phyloP scores from a whole-genome alignment of 805 yeast genomes.

The Pichia ethanolica region DNA sequence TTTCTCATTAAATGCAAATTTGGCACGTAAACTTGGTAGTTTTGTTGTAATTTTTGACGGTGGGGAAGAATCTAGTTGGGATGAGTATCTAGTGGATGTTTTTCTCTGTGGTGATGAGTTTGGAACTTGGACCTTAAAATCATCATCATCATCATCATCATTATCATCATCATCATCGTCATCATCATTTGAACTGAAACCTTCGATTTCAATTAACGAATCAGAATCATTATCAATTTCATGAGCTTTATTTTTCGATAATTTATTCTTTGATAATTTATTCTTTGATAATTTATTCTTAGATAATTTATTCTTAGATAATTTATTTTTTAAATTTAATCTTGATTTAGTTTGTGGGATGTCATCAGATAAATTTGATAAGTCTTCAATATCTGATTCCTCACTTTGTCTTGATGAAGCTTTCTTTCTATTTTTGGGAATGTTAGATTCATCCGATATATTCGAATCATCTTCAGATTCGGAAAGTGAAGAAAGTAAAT shows the following conservation, averaged over 20 bases:
- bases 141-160: slow-evolving; percentile 3
- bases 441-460: background rate
- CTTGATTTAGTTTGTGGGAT: no score
- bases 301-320: no score
- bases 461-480: background rate
- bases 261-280: no score
- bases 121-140: slow-evolving; percentile 38
- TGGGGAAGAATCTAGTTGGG: slow-evolving; percentile 17
- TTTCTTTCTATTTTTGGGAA: background rate
- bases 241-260: background rate
- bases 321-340: no score
- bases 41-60: slow-evolving; percentile 19
- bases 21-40: slow-evolving; percentile 32
- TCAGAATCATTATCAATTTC: background rate
- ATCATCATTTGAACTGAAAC: background rate
- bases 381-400: no score
- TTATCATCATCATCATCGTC: background rate
- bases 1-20: slow-evolving; percentile 30
- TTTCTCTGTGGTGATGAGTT: slow-evolving; percentile 37
- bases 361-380: no score
- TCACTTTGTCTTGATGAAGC: no score
- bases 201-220: background rate
- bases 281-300: no score
- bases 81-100: slow-evolving; percentile 6
- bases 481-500: slow-evolving; percentile 5